Evolutionary conservation across 2,329 filamentous ascomycete species (phyloP).

Genomic region (Alternaria metachromatica): DNA sequence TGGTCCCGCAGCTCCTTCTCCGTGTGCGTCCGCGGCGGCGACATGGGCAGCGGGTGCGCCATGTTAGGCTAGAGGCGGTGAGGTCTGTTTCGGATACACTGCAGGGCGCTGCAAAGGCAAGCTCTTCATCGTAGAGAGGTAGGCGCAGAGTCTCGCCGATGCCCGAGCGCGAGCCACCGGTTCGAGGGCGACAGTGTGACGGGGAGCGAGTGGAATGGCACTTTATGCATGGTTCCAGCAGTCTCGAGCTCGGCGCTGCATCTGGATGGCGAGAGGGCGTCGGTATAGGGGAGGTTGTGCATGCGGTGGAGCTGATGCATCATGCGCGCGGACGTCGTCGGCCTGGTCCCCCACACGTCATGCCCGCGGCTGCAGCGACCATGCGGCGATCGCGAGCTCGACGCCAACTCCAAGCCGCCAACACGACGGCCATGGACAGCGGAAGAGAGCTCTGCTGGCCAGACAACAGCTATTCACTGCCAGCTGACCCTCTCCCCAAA

Average conservation of each 20-base stretch:
- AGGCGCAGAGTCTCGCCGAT: slow-evolving; percentile 26
- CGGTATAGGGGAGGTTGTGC: neutral
- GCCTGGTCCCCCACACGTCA: slow-evolving; percentile 32
- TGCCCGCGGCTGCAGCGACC: slow-evolving; percentile 19
- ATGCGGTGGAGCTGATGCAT: neutral
- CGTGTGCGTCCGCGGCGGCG: slow-evolving; percentile 23
- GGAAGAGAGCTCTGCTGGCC: slow-evolving; percentile 24
- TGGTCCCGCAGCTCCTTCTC: slow-evolving; percentile 40
- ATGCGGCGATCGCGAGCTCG: slow-evolving; percentile 15
- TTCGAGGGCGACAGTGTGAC: slow-evolving; percentile 10
- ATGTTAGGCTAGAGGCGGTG: slow-evolving; percentile 14
- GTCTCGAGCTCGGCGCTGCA: slow-evolving; percentile 4
- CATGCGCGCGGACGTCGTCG: slow-evolving; percentile 2
- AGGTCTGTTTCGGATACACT: slow-evolving; percentile 7
- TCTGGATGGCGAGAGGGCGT: neutral
- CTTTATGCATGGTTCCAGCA: slow-evolving; percentile 30
- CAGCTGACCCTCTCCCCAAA: neutral
- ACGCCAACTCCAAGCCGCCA: slow-evolving; percentile 19
- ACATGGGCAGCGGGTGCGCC: slow-evolving; percentile 27
- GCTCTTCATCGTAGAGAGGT: slow-evolving; percentile 29
- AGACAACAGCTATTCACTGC: slow-evolving; percentile 14
- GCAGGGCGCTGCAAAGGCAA: slow-evolving; percentile 8
- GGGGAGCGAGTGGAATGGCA: slow-evolving; percentile 3
- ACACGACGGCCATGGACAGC: slow-evolving; percentile 33
- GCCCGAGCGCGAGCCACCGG: slow-evolving; percentile 21